Conservation (phyloP, 106 monocot genomes). For the Alisma plantagoaquatica region DNA sequence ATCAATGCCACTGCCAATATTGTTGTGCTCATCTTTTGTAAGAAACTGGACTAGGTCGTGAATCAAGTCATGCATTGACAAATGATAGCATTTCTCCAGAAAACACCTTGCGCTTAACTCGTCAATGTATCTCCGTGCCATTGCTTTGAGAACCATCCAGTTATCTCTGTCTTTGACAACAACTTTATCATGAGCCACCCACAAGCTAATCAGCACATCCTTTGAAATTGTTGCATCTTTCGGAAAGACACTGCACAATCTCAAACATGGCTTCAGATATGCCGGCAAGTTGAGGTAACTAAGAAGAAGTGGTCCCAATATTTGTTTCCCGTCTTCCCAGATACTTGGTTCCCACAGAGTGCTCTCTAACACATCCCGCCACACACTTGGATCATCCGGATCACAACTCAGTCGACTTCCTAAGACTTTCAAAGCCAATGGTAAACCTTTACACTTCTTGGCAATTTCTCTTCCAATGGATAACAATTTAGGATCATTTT, state of each 20-base stretch:
- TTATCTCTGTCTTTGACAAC: too few relatives aligned
- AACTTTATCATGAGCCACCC: slow-evolving; percentile 25
- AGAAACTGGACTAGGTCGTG: not conserved
- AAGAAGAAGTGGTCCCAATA: slow-evolving; percentile 6
- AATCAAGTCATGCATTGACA: slow-evolving; percentile 3
- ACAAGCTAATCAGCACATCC: slow-evolving; percentile 10
- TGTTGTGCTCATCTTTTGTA: too few relatives aligned
- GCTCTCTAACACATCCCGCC: slow-evolving; percentile 12
- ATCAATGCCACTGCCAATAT: too few relatives aligned
- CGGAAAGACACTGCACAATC: slow-evolving; percentile 20
- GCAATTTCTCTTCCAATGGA: slow-evolving; percentile 12
- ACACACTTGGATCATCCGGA: not conserved
- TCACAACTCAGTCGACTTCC: slow-evolving; percentile 8
- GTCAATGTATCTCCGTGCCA: too few relatives aligned
- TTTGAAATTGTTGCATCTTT: slow-evolving; percentile 8
- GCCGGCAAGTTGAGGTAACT: slow-evolving; percentile 18
- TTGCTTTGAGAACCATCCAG: too few relatives aligned
- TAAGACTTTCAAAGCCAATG: slow-evolving; percentile 19
- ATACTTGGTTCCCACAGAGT: slow-evolving; percentile 7
- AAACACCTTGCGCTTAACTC: not conserved
- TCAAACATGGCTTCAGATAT: slow-evolving; percentile 19
- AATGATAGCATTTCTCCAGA: not conserved
- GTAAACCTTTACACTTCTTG: slow-evolving; percentile 23
- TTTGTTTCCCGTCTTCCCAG: slow-evolving; percentile 1
- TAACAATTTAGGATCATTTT: not conserved